Base-by-base conservation (phyloP, 2,329 filamentous ascomycete genomes). In the Clarireedia paspali region DNA sequence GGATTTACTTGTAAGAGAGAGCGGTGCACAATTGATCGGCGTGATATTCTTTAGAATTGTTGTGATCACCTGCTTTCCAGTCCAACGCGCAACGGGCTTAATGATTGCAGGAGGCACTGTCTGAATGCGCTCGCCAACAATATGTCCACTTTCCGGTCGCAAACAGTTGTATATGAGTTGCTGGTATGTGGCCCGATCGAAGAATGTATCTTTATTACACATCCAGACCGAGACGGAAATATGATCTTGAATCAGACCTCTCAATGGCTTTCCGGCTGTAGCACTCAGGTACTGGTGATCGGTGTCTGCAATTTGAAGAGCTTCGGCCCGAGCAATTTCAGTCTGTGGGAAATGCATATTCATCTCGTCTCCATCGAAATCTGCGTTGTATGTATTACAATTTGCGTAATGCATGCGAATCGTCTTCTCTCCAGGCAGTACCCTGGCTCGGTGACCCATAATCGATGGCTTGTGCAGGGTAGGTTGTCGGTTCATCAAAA, bases 301-400 rank as follows among this genome's bases (percentile, higher is more conserved):
- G 2, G 94, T 96, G 70, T 97, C 92, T 39, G 94, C 94, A 66
- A 99, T 86, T 63, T 91, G 89, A 63, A 95, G 80, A 2, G 94
- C 94, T 74, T 99, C 94, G 2, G 92, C 89, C 64, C 94, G 82
- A 15, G 94, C 94, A 62, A 97, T 79, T 70, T 97, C 95, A 64
- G 96, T 97, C 66, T 99, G 94, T 1, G 94, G 94, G 68, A 99
- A 97, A 73, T 99, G 94, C 91, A 99, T 95, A 71, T 99, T 99
- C 94, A 99, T 99, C 72, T 99, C 94, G 70, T 99, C 94, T 71
- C 94, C 94, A 68, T 99, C 95, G 68, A 99, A 99, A 78, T 99
- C 94, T 34, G 94, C 94, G 66, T 99, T 99, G 78, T 99, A 99
- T 0, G 94, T 96, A 68, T 99, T 99, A 72, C 94, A 97, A 71